Base-by-base conservation (phyloP, 2,329 filamentous ascomycete species). In the Pseudophaeomoniella oleicola region DNA sequence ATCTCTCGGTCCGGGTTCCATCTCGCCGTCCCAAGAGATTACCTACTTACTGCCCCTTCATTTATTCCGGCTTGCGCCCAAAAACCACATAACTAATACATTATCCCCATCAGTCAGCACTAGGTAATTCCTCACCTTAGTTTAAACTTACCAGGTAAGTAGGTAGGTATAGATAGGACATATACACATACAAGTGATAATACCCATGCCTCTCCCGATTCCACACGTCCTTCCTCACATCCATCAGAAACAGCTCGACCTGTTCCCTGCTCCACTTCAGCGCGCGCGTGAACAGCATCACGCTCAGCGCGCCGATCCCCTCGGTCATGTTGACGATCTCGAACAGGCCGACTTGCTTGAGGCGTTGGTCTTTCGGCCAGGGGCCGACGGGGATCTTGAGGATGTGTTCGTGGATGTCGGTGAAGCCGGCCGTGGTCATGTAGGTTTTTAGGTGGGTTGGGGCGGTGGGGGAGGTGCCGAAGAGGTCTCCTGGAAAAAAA, bases 351-450 rank as follows among this genome's bases (percentile, higher is more conserved):
- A 53, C 38, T 33, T 52, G 38, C 33, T 50, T 50, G 22, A 52
- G 30, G 31, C 43, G 44, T 12, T 42, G 42, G 32, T 53, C 46
- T 34, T 50, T 52, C 5, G 51, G 45, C 50, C 51, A 54, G 4
- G 47, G 44, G 6, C 44, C 46, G 18, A 50, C 38, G 2, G 49
- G 47, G 9, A 50, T 38, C 41, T 52, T 52, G 39, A 46, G 46
- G 5, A 47, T 39, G 4, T 46, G 35, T 31, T 51, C 42, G 9
- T 39, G 30, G 18, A 51, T 41, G 17, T 51, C 42, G 16, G 36
- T 38, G 36, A 53, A 53, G 2, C 51, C 50, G 10, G 47, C 49
- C 4, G 47, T 44, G 16, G 41, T 30, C 13, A 50, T 39, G 41
- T 39, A 46, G 4, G 19, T 27, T 34, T 43, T 37, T 22, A 43